phyloP scores from a whole-genome alignment of 306 rosid genomes.

The Rosa rugosa region DNA sequence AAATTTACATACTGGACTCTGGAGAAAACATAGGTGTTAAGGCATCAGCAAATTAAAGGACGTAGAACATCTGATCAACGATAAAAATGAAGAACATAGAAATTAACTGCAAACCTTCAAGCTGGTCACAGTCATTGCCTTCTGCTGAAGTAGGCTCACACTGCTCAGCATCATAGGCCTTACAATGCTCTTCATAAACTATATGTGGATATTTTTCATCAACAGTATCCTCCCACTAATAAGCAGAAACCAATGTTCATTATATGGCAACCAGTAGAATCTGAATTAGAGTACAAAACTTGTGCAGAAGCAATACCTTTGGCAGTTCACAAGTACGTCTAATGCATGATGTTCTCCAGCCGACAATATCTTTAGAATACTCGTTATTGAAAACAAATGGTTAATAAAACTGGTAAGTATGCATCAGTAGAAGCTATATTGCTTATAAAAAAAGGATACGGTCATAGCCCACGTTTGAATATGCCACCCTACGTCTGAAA shows the following conservation, averaged over 20 bases:
- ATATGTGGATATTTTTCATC: constrained; percentile 91
- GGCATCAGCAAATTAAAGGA: not conserved
- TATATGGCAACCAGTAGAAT: constrained; percentile 15
- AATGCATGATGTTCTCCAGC: constrained; percentile 97
- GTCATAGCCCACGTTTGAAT: constrained; percentile 87
- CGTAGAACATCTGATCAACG: not conserved
- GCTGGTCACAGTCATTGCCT: constrained; percentile 51
- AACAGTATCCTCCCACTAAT: constrained; percentile 75
- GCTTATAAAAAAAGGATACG: constrained; percentile 61
- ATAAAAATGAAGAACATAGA: not conserved
- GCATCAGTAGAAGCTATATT: constrained; percentile 2
- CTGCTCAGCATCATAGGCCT: constrained; percentile 72
- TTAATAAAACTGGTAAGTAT: constrained; percentile 6
- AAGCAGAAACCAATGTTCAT: constrained; percentile 27
- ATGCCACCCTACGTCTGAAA: constrained; percentile 70
- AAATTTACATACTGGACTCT: not conserved
- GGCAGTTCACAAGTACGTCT: constrained; percentile 80
- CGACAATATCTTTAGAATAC: constrained; percentile 71
- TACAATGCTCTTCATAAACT: constrained; percentile 90
- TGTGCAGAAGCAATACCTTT: constrained; percentile 53
- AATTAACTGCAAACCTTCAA: constrained; percentile 62
- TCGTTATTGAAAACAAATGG: constrained; percentile 42
- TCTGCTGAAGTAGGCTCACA: constrained; percentile 40
- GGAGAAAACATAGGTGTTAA: constrained; percentile 9
- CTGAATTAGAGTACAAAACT: constrained; percentile 17